Evolutionary conservation across 257 asterid species (phyloP), one percentile per base, ranked within the genome.

Genomic region (Forsythia suspensa): DNA sequence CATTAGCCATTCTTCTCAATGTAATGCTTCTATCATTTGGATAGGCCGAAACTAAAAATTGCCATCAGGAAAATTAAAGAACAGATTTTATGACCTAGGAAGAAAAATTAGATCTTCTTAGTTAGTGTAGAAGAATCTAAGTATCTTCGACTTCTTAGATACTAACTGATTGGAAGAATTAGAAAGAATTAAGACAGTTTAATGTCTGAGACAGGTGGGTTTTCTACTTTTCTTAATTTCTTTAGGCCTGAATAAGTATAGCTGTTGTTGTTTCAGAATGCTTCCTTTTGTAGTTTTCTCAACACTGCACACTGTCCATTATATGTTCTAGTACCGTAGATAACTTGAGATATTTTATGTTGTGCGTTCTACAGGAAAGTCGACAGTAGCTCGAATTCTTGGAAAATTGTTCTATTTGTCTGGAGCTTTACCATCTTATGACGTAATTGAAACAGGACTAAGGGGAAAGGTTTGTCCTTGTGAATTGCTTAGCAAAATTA

Each of bases 391-490:
- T 67, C 76, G 85, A 77, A 79, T 89, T 84, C 83, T 87, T 42
- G 91, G 83, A 43, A 89, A 89, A 81, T 82, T 87, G 16, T 89
- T 87, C 72, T 85, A 82, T 76, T 24, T 89, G 65, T 84, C 88
- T 21, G 89, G 91, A 78, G 90, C 76, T 79, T 76, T 85, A 52
- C 52, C 85, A 80, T 80, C 90, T 9, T 84, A 82, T 82, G 51
- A 72, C 6, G 91, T 87, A 75, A 86, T 82, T 11, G 90, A 89
- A 80, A 85, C 87, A 81, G 84, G 82, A 79, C 89, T 86, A 74
- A 79, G 67, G 65, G 81, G 72, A 39, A 78, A 83, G 88, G 91
- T 87, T 48, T 77, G 43, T 7, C 18, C 41, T 66, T 69, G 11
- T 48, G 15, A 48, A 48, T 74, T 48, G 3, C 44, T 6, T 55